A percentile compares a stretch with the other conserved stretches of the same genome.
These are phyloP conservation scores for Rhizomucor miehei DNA, from an alignment of 371 early-diverging fungal species.

Conservation along the genomic window DNA sequence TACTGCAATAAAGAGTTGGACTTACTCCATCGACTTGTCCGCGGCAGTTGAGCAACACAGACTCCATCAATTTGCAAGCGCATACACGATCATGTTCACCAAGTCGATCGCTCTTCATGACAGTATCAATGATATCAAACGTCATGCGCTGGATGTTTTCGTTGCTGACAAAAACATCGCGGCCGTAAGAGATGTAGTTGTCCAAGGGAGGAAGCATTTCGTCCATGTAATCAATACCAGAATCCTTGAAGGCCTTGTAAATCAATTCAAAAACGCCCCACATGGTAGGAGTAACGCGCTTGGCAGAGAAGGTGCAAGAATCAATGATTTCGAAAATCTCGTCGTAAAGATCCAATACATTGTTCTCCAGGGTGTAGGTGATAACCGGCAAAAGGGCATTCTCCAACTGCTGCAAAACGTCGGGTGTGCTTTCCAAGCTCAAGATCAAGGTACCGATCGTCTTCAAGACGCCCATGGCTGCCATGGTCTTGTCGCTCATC, in stretches of 20 bases:
- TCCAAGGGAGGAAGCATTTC: slow-evolving; percentile 82
- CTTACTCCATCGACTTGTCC: slow-evolving; percentile 68
- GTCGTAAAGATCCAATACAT: slow-evolving; percentile 76
- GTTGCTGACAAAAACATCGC: slow-evolving; percentile 59
- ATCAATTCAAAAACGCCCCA: slow-evolving; percentile 82
- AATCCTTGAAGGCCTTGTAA: slow-evolving; percentile 69
- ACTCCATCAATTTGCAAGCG: slow-evolving; percentile 78
- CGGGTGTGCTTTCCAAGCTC: slow-evolving; percentile 67
- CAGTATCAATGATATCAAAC: slow-evolving; percentile 70
- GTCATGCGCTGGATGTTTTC: slow-evolving; percentile 61
- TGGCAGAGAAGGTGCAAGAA: slow-evolving; percentile 76
- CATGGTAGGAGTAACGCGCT: slow-evolving; percentile 76
- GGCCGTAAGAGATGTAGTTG: slow-evolving; percentile 85
- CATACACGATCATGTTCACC: slow-evolving; percentile 70
- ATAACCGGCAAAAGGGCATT: slow-evolving; percentile 69
- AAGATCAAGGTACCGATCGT: slow-evolving; percentile 84
- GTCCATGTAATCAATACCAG: slow-evolving; percentile 76
- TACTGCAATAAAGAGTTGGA: background rate
- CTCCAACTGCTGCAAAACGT: slow-evolving; percentile 66
- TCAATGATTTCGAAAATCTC: slow-evolving; percentile 89
- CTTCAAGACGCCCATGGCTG: slow-evolving; percentile 88
- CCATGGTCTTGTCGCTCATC: slow-evolving; percentile 80
- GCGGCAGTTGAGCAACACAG: slow-evolving; percentile 74
- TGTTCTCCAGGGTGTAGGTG: slow-evolving; percentile 67
- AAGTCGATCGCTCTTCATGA: slow-evolving; percentile 65